Evolutionary conservation across 352 stramenopile species (phyloP).

Genomic region (Phytophthora podocarpi): DNA sequence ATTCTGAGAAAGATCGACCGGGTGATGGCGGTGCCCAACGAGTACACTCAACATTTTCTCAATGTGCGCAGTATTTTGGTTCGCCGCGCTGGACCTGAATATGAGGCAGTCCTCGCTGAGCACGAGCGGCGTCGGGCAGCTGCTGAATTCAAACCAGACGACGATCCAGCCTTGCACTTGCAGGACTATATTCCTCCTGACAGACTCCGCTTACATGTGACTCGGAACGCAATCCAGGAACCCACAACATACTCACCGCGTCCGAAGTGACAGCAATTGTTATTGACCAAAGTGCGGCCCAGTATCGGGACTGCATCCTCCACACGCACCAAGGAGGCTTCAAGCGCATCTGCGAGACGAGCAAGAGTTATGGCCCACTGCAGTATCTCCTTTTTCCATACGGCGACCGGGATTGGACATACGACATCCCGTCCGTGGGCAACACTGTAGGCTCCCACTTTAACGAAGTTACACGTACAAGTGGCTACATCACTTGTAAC

Average conservation of each 20-base stretch:
- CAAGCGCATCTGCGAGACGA: constrained; percentile 1
- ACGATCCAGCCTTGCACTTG: background rate
- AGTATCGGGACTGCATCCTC: background rate
- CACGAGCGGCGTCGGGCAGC: background rate
- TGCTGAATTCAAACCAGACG: background rate
- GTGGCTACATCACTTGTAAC: no score
- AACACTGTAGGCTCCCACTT: no score
- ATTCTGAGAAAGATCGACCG: background rate
- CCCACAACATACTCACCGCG: background rate
- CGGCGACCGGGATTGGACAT: background rate
- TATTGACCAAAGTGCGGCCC: background rate
- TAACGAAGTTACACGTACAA: no score
- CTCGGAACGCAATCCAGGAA: background rate
- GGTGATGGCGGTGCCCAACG: constrained; percentile 10
- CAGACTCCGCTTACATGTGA: background rate
- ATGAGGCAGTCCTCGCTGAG: background rate
- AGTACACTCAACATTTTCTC: constrained; percentile 3
- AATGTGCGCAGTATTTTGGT: background rate
- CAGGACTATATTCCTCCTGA: background rate
- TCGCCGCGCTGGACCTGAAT: background rate
- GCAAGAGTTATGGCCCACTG: background rate
- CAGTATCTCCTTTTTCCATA: constrained; percentile 11
- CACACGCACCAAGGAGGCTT: background rate
- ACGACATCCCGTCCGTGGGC: background rate
- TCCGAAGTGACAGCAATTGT: constrained; percentile 7